These are phyloP conservation scores for Croton setiger DNA, from an alignment of 441 rosid genomes.

Conservation along the genomic window DNA sequence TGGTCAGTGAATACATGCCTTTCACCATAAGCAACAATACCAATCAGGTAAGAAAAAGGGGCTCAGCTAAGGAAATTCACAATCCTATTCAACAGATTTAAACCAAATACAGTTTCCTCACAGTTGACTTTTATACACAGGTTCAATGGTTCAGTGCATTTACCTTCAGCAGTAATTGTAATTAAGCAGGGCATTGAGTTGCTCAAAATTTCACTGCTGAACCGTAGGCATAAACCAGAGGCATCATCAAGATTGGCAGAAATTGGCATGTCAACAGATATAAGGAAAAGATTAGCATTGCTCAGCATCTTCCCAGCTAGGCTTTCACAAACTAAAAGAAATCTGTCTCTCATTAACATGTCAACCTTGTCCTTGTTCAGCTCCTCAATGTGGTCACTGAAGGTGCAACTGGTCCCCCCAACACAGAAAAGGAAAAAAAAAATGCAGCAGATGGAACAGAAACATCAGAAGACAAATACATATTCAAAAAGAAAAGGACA, in stretches of 20 bases:
- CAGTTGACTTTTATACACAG: constrained; percentile 69
- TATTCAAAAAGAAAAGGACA: constrained; percentile 1
- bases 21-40: constrained; percentile 16
- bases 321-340: constrained; percentile 62
- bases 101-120: constrained; percentile 81
- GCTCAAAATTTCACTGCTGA: constrained; percentile 84
- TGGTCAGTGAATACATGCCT: constrained; percentile 10
- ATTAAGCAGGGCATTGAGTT: constrained; percentile 72
- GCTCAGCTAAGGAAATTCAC: constrained; percentile 58
- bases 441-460: constrained; percentile 4
- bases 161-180: constrained; percentile 75
- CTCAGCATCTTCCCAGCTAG: constrained; percentile 74
- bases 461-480: constrained; percentile 11
- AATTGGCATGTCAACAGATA: constrained; percentile 79
- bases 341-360: constrained; percentile 48
- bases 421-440: background rate
- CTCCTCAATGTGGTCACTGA: constrained; percentile 55
- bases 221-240: constrained; percentile 68
- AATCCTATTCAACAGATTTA: constrained; percentile 76
- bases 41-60: constrained; percentile 16
- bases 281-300: constrained; percentile 72
- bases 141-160: constrained; percentile 65
- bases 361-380: constrained; percentile 46
- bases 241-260: constrained; percentile 72
- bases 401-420: constrained; percentile 50